These are phyloP conservation scores for Combretum micranthum DNA, from an alignment of 345 rosid species.

Conservation along the genomic window DNA sequence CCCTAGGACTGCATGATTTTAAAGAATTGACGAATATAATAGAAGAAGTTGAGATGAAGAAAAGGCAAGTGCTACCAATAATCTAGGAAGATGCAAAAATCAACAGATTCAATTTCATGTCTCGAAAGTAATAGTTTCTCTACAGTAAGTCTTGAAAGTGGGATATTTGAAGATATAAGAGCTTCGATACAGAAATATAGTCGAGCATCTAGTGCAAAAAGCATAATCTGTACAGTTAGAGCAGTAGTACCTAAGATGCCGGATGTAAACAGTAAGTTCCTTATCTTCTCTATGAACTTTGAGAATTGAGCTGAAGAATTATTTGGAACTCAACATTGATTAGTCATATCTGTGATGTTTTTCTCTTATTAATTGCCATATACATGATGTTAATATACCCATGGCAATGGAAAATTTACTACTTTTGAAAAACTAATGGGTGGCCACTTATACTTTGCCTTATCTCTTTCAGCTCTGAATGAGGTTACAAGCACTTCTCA, in stretches of 20 bases:
- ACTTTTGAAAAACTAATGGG: too few species aligned
- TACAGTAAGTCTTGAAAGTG: conserved; percentile 40
- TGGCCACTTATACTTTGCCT: too few species aligned
- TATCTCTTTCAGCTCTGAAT: conserved; percentile 33
- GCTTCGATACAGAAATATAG: conserved; percentile 70
- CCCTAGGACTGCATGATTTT: conserved; percentile 70
- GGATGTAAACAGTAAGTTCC: conserved; percentile 41
- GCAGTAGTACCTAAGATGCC: conserved; percentile 16
- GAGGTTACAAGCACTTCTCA: conserved; percentile 27
- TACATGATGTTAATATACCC: too few species aligned
- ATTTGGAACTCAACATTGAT: too few species aligned
- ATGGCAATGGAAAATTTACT: too few species aligned
- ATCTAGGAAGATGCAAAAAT: conserved; percentile 61
- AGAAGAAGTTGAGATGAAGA: conserved; percentile 33
- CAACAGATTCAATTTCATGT: conserved; percentile 73
- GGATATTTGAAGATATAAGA: conserved; percentile 63
- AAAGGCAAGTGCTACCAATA: conserved; percentile 34
- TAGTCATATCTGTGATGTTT: too few species aligned
- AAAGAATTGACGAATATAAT: conserved; percentile 83
- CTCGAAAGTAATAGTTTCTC: conserved; percentile 59
- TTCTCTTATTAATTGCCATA: too few species aligned
- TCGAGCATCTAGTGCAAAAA: conserved; percentile 17
- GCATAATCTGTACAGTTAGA: conserved; percentile 25
- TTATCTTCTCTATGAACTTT: conserved; percentile 1
- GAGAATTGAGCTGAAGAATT: neutral